Conservation (phyloP, 345 rosid species). For the Aethionema arabicum region DNA sequence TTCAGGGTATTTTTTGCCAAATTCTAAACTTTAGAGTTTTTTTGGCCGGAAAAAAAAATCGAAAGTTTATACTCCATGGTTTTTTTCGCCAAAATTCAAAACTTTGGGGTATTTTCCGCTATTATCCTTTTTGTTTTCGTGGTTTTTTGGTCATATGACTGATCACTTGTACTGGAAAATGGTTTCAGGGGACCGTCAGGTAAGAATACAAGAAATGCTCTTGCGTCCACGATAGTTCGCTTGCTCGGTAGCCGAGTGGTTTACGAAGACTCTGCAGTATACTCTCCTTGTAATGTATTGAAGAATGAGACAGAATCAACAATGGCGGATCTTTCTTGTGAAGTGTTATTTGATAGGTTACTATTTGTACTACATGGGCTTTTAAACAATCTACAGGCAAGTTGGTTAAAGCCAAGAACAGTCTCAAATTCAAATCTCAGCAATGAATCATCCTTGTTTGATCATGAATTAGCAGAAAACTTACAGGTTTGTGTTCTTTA, state of each 20-base stretch:
- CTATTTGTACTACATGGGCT: conserved; percentile 80
- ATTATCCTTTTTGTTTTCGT: too few relatives aligned
- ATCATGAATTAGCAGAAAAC: conserved; percentile 75
- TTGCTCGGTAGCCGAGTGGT: conserved; percentile 88
- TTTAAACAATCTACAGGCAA: conserved; percentile 67
- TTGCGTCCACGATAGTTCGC: conserved; percentile 83
- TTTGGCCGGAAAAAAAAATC: too few relatives aligned
- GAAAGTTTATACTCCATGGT: too few relatives aligned
- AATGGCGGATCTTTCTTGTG: conserved; percentile 51
- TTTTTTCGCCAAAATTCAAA: too few relatives aligned
- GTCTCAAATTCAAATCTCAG: conserved; percentile 32
- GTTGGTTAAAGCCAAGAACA: conserved; percentile 72
- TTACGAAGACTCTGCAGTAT: conserved; percentile 71
- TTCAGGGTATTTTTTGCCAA: too few relatives aligned
- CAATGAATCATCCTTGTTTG: conserved; percentile 56
- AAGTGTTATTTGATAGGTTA: conserved; percentile 76
- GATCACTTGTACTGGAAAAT: too few relatives aligned
- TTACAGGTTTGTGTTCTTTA: conserved; percentile 70
- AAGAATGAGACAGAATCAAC: conserved; percentile 60
- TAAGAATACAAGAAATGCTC: conserved; percentile 71
- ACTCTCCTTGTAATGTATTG: conserved; percentile 46
- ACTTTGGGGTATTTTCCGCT: too few relatives aligned
- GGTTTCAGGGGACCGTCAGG: conserved; percentile 72
- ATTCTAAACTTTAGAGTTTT: too few relatives aligned
- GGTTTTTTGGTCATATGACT: too few relatives aligned